Base-by-base conservation (phyloP, 2,329 filamentous ascomycete genomes). In the Fusarium nygamai region DNA sequence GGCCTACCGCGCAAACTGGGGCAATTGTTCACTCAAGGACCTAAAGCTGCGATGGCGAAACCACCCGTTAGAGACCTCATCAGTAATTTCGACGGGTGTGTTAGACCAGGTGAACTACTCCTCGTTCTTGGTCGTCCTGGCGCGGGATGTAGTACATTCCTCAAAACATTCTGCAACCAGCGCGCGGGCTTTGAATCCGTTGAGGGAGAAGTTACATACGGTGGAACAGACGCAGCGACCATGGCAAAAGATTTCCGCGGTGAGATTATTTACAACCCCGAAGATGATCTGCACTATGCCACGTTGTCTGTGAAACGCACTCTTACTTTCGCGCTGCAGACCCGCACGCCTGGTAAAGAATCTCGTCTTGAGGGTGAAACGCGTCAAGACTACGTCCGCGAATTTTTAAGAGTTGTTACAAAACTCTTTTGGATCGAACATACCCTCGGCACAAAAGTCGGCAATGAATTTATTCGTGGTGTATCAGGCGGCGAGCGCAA, bases 351-450 rank as follows among this genome's bases (percentile, higher is more conserved):
- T 43, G 75, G 82, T 66, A 75, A 80, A 66, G 60, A 86, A 81
- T 71, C 80, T 76, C 48, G 91, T 85, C 76, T 84, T 87, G 87
- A 91, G 11, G 91, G 89, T 2, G 91, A 93, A 72, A 87, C 85
- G 9, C 86, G 89, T 10, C 82, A 86, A 9, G 87, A 91, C 24
- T 85, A 87, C 17, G 86, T 89, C 6, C 83, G 84, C 5, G 87
- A 88, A 62, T 85, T 89, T 47, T 83, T 90, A 8, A 82, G 88
- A 20, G 90, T 92, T 0, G 90, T 93, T 8, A 89, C 92, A 39
- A 92, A 92, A 71, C 83, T 94, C 0, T 92, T 94, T 75, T 92
- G 92, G 84, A 92, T 94, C 31, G 88, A 90, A 60, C 92, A 94
- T 74, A 92, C 91, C 0, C 82, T 92, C 47, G 85, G 88, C n/a